phyloP scores from a whole-genome alignment of 768 basidiomycete genomes.

The Suillus discolor region DNA sequence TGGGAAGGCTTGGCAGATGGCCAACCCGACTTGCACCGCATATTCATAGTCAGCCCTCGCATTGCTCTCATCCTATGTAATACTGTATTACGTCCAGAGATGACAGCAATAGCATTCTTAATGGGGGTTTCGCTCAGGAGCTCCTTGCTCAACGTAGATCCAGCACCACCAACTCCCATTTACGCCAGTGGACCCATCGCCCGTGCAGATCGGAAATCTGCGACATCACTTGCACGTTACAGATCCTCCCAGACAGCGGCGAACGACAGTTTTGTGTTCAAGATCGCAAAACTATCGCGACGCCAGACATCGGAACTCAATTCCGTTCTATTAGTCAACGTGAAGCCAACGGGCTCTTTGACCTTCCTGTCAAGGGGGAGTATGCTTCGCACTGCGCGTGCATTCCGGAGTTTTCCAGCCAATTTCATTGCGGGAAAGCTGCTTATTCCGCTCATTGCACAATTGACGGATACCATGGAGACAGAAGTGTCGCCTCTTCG shows the following conservation, averaged over 20 bases:
- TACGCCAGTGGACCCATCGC: not conserved
- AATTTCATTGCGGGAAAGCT: not conserved
- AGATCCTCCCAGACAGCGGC: too few relatives aligned
- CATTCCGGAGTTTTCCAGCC: too few relatives aligned
- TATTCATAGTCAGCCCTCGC: conserved; percentile 39
- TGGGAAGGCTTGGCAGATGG: conserved; percentile 35
- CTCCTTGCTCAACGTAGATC: not conserved
- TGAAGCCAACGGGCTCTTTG: too few relatives aligned
- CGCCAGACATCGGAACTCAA: too few relatives aligned
- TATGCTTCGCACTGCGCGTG: too few relatives aligned
- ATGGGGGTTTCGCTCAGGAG: not conserved
- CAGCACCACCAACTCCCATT: not conserved
- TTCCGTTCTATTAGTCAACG: too few relatives aligned
- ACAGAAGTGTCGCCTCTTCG: not conserved
- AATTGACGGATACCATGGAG: not conserved
- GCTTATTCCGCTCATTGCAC: conserved; percentile 1
- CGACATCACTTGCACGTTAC: too few relatives aligned
- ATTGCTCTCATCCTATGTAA: conserved; percentile 34
- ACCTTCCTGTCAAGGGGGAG: too few relatives aligned
- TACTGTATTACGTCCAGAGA: conserved; percentile 17
- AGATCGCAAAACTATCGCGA: too few relatives aligned
- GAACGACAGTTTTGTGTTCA: too few relatives aligned
- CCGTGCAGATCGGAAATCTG: too few relatives aligned
- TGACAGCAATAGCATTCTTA: not conserved
- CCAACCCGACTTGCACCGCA: conserved; percentile 24